Evolutionary conservation across 495 filamentous ascomycete genomes (phyloP).

Genomic region (Lasiosphaeria ovina): DNA sequence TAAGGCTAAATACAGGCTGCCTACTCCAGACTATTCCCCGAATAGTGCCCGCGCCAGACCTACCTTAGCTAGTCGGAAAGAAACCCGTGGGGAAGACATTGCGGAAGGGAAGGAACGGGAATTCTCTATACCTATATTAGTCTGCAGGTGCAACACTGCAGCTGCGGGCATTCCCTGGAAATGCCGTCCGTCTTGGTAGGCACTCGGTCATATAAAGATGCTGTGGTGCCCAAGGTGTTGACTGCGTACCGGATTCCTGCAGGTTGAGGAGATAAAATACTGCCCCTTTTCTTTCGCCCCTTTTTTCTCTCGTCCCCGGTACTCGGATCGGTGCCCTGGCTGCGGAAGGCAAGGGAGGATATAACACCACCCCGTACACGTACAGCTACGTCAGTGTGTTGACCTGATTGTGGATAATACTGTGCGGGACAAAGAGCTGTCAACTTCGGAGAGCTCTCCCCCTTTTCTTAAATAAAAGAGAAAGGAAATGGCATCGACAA

Average conservation of each 20-base stretch:
- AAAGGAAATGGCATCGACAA: neutral
- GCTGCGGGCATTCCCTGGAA: neutral
- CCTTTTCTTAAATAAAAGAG: neutral
- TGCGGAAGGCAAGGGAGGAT: neutral
- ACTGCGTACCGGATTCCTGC: neutral
- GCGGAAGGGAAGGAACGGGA: neutral
- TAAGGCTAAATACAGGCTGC: no score
- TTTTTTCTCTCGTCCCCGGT: constrained; percentile 2
- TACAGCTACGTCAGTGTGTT: neutral
- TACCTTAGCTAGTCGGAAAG: neutral
- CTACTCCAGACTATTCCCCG: neutral
- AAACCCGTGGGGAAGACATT: neutral
- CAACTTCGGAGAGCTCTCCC: neutral
- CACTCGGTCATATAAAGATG: neutral
- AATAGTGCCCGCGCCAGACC: neutral
- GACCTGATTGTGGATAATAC: neutral
- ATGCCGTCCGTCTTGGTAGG: neutral
- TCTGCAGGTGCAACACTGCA: neutral
- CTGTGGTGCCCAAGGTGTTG: neutral
- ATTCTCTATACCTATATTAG: neutral
- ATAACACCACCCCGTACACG: no score
- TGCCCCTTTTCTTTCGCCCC: neutral
- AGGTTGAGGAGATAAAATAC: neutral
- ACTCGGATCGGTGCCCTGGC: neutral
- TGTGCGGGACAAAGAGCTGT: neutral